Evolutionary conservation across 345 rosid species (phyloP), one percentile per base, ranked within the genome.

Genomic region (Tarenaya hassleriana): DNA sequence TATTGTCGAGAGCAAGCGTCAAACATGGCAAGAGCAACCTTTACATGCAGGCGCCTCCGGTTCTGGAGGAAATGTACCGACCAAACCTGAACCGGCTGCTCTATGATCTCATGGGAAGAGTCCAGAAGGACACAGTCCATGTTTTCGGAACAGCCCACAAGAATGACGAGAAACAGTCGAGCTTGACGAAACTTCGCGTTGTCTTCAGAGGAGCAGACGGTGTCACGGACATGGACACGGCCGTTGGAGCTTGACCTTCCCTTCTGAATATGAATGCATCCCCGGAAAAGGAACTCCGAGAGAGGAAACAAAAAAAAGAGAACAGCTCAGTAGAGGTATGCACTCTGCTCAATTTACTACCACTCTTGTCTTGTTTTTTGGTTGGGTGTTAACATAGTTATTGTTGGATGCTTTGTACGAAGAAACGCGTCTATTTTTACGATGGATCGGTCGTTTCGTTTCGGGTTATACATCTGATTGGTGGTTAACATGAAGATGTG

Each of bases 11-110:
- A 73, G 88, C 90, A 31, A 88, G 95, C 35, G 80, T 88, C 32
- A 72, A 58, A 17, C 72, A 88, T 47, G 71, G 58, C 6, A 80
- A 86, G 20, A 63, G 61, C 64, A 88, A 74, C 69, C 76, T 88
- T 21, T 84, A 92, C 82, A 85, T 88, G 98, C 95, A 85, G 69
- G 92, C 94, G 10, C 98, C 95, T 43, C 94, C 83, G 3, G 94
- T 92, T 63, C 75, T 92, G 62, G 96, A 88, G 68, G 94, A 88
- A 72, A 74, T 85, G 88, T 75, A 83, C 42, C 67, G 96, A 48
- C 76, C 84, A 41, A 92, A 92, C 74, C 68, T 92, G 32, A 67
- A 62, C 46, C 59, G 47, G 13, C 71, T 69, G 3, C 82, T 92
- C 4, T 88, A 72, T 62, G 91, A 88, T 29, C 83, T 92, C 15